Evolutionary conservation across 805 yeast species (phyloP).

Genomic region (Candida yuanshanica): DNA sequence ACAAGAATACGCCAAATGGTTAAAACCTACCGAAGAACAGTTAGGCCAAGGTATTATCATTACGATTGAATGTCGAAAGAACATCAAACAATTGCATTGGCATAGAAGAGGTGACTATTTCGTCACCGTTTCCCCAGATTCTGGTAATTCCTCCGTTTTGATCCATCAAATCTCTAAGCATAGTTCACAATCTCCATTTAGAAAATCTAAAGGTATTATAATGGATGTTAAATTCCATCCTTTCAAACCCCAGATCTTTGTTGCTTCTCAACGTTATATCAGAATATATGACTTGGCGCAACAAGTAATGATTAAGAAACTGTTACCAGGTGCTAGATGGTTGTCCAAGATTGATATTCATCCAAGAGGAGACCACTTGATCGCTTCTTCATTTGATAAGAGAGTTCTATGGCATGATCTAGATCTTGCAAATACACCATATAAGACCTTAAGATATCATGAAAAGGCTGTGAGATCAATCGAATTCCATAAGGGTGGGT

Average conservation of each 20-base stretch:
- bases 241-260: slow-evolving; percentile 86
- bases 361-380: slow-evolving; percentile 91
- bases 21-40: slow-evolving; percentile 61
- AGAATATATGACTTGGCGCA: slow-evolving; percentile 86
- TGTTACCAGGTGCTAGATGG: slow-evolving; percentile 96
- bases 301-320: slow-evolving; percentile 76
- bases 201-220: slow-evolving; percentile 85
- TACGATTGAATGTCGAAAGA: slow-evolving; percentile 59
- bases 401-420: slow-evolving; percentile 96
- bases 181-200: slow-evolving; percentile 92
- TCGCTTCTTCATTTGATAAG: slow-evolving; percentile 91
- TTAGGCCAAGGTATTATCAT: slow-evolving; percentile 68
- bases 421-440: slow-evolving; percentile 84
- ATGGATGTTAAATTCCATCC: slow-evolving; percentile 98
- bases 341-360: slow-evolving; percentile 87
- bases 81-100: slow-evolving; percentile 85
- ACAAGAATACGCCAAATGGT: slow-evolving; percentile 71
- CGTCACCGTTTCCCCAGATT: slow-evolving; percentile 93
- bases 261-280: slow-evolving; percentile 88
- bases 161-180: slow-evolving; percentile 95
- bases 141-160: slow-evolving; percentile 80
- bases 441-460: slow-evolving; percentile 92
- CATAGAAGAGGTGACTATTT: slow-evolving; percentile 97
- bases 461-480: slow-evolving; percentile 90
- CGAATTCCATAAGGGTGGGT: slow-evolving; percentile 73